Base-by-base conservation (phyloP, 805 yeast genomes). In the Wickerhamomyces sydowiorum region DNA sequence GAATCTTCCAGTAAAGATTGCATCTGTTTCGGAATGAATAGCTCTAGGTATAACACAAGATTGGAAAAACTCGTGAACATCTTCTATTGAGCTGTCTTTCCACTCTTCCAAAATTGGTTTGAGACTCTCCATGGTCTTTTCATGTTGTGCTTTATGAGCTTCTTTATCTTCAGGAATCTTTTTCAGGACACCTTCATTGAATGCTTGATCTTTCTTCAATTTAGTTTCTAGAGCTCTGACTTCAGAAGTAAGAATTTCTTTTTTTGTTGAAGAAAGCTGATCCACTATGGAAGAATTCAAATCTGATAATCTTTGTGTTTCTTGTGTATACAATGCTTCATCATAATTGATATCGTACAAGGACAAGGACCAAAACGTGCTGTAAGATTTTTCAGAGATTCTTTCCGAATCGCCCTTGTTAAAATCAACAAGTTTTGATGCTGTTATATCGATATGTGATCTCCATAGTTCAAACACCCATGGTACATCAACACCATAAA, bases 401-500 rank as follows among this genome's bases (percentile, higher is more conserved):
- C 48, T 28, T 0, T 45, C 27, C 39, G 61, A 61, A 28, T 61
- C 56, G 23, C 56, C 42, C 21, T 50, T 57, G 4, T 42, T 32
- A 35, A 47, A 53, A 2, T 39, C 32, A 3, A 52, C 41, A 3
- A 52, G 43, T 8, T 35, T 27, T 10, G 49, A 44, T 46, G 58
- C 45, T 33, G 51, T 45, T 47, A 54, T 46, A 40, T 61, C 59
- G 59, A 70, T 45, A 55, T 64, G 48, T 39, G 53, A 56, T 56
- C 96, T 72, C 95, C 96, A 88, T 2, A 87, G 54, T 47, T 82
- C 86, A 62, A 86, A 87, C 0, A 80, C 80, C 87, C 91, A 82
- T 17, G 72, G 70, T 0, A 75, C 60, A 3, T 76, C 67, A 8
- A 83, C 65, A 2, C 68, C 63, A 47, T 69, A 78, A 2, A 67